These are phyloP conservation scores for Russula earlei DNA, from an alignment of 768 basidiomycete genomes.

Conservation along the genomic window DNA sequence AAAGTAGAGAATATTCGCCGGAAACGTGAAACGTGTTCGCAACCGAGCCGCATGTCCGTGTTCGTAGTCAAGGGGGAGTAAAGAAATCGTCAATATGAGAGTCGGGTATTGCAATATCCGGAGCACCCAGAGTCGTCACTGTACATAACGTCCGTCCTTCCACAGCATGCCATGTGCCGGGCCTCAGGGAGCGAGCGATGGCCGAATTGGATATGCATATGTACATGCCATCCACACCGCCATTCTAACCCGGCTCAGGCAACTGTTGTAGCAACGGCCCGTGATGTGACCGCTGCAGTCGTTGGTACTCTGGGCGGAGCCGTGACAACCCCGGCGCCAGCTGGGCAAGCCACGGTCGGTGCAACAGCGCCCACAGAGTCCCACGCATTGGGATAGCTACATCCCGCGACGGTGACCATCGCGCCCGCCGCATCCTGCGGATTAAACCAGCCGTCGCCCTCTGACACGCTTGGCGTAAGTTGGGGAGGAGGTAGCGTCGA, in stretches of 20 bases:
- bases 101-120: background rate
- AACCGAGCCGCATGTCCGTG: constrained; percentile 5
- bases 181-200: background rate
- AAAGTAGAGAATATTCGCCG: background rate
- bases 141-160: background rate
- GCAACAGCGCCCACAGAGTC: constrained; percentile 14
- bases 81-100: too few relatives aligned
- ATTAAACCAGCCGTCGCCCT: constrained; percentile 51
- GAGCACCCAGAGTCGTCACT: background rate
- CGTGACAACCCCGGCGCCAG: background rate
- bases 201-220: background rate
- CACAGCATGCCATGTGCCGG: background rate
- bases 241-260: background rate
- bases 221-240: background rate
- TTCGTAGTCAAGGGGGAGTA: background rate
- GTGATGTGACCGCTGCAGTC: too few relatives aligned
- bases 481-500: constrained; percentile 49
- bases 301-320: background rate
- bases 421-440: constrained; percentile 40
- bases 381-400: constrained; percentile 56
- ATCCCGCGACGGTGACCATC: constrained; percentile 52
- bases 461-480: constrained; percentile 35
- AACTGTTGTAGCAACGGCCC: background rate
- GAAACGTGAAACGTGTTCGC: constrained; percentile 14
- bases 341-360: constrained; percentile 18